Evolutionary conservation across 139 green algal genomes (phyloP), one percentile per base, ranked within the genome.

Genomic region (Coelastrella sp.): DNA sequence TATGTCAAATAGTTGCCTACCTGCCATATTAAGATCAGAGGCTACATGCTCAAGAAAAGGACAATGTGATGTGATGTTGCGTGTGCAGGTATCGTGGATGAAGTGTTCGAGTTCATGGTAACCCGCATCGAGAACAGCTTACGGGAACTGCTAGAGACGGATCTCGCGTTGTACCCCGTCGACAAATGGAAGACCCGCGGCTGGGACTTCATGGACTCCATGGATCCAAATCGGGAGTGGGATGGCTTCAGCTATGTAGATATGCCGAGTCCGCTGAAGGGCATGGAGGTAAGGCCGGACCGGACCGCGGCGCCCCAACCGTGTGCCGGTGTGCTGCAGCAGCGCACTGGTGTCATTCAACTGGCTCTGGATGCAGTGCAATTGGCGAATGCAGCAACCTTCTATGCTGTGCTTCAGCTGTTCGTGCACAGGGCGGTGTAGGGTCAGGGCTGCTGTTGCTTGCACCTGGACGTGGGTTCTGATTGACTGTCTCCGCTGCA

Each of bases 181-280:
- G 80, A 89, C 4, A 83, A 92, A 83, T 94, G 92, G 89, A 93
- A 90, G 78, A 25, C 64, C 66, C 81, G 89, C 77, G 87, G 88
- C 2, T 94, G 85, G 83, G 89, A 93, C 81, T 94, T 91, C 63
- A 87, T 91, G 13, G 94, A 97, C 85, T 93, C 89, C 27, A 34
- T 92, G 62, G 92, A 96, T 68, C 92, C 92, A 0, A 34, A 88
- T 9, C n/a, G 63, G 1, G 81, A 92, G 64, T 86, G 83, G 59
- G 86, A 93, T 21, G 84, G 87, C 48, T 92, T 83, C 35, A 78
- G 83, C 35, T 90, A 88, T 23, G 67, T 63, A 13, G 88, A 92
- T 40, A 83, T 93, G n/a, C 81, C 85, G 51, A 86, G 93, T 41
- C 94, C 94, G 1, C 27, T 85, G 13, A 88, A 90, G 83, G 92